Conservation (phyloP, 2,329 filamentous ascomycete genomes). For the Pyrenochaeta sp. region DNA sequence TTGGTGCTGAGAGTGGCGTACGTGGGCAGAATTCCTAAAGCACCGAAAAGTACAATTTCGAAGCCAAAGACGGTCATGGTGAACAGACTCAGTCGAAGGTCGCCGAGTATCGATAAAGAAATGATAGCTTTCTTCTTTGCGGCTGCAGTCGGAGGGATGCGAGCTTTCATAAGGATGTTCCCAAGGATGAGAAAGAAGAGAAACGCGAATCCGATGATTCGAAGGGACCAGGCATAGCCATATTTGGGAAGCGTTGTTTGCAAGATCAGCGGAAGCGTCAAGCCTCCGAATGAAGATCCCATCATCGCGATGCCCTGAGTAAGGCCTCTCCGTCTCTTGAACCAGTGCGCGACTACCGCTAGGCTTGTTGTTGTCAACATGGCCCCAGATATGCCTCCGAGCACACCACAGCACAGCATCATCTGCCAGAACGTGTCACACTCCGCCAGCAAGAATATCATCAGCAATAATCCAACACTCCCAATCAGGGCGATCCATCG, state of each 20-base stretch:
- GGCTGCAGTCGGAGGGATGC: constrained; percentile 39
- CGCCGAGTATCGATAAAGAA: constrained; percentile 44
- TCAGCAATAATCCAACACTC: constrained; percentile 35
- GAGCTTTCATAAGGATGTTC: constrained; percentile 46
- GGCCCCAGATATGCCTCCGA: constrained; percentile 51
- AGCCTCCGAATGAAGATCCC: constrained; percentile 45
- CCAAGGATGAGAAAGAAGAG: constrained; percentile 41
- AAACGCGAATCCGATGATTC: constrained; percentile 51
- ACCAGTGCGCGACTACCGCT: constrained; percentile 50
- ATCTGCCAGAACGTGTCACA: constrained; percentile 54
- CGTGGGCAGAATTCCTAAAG: constrained; percentile 51
- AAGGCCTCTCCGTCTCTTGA: constrained; percentile 47
- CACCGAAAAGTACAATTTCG: constrained; percentile 52
- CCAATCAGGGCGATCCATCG: constrained; percentile 45
- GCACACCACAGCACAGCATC: constrained; percentile 50
- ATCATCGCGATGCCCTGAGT: constrained; percentile 52
- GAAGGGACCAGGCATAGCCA: constrained; percentile 49
- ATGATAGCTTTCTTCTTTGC: constrained; percentile 47
- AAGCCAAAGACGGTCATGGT: constrained; percentile 47
- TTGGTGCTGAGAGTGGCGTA: constrained; percentile 49
- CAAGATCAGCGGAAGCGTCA: constrained; percentile 49
- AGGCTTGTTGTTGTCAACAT: constrained; percentile 50
- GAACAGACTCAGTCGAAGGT: constrained; percentile 46
- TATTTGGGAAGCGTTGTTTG: constrained; percentile 42
- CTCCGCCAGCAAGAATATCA: constrained; percentile 45